Evolutionary conservation across 2,329 filamentous ascomycete species (phyloP).

Genomic region (Aureobasidium namibiae): DNA sequence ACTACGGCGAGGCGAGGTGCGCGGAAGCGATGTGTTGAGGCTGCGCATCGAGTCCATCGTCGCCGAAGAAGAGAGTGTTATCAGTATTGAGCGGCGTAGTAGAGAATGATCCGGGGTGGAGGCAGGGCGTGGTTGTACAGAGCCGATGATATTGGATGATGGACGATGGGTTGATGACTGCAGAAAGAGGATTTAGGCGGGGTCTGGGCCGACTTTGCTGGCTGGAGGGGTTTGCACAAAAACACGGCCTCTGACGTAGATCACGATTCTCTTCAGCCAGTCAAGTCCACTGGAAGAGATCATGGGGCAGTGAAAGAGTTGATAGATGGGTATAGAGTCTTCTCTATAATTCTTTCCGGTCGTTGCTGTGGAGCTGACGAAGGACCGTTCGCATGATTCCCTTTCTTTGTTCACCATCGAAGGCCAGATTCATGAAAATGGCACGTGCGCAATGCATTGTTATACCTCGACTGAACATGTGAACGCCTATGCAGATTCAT

Average conservation of each 20-base stretch:
- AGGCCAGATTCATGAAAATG: background rate
- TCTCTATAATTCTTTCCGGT: background rate
- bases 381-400: background rate
- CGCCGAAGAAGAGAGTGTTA: constrained; percentile 12
- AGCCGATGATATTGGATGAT: background rate
- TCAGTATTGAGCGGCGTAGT: background rate
- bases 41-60: constrained; percentile 57
- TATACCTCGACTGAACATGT: background rate
- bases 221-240: background rate
- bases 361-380: background rate
- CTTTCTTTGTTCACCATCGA: background rate
- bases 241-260: background rate
- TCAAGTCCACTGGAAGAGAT: background rate
- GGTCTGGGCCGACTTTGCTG: constrained; percentile 1
- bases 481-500: background rate
- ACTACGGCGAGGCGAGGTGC: constrained; percentile 33
- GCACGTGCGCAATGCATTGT: constrained; percentile 6
- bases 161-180: constrained; percentile 1
- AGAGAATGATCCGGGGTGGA: background rate
- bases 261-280: background rate
- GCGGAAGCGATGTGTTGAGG: constrained; percentile 54
- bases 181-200: constrained; percentile 8
- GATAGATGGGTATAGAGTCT: background rate
- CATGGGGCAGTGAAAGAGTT: background rate
- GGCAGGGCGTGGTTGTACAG: background rate